Evolutionary conservation across 768 basidiomycete species (phyloP).

Genomic region (Mycena floridula): DNA sequence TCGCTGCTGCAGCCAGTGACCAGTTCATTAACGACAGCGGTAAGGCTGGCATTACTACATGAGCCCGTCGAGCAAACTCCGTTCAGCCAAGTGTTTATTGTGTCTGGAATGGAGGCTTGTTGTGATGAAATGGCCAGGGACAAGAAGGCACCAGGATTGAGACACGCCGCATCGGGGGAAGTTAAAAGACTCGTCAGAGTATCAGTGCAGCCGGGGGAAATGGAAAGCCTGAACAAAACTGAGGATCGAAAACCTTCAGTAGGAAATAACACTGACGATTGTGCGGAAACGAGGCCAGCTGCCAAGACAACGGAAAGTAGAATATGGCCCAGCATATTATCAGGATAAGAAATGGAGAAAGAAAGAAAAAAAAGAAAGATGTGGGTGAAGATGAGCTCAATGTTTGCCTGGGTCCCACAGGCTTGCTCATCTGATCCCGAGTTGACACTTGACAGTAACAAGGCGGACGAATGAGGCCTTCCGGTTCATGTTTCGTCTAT

Average conservation of each 20-base stretch:
- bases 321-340: slow-evolving; percentile 13
- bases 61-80: slow-evolving; percentile 40
- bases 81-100: slow-evolving; percentile 44
- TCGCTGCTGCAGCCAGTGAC: slow-evolving; percentile 39
- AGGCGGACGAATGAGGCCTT: too few relatives aligned
- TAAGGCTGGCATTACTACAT: slow-evolving; percentile 46
- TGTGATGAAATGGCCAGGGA: slow-evolving; percentile 20
- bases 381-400: neutral
- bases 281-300: slow-evolving; percentile 8
- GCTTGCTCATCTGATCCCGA: too few relatives aligned
- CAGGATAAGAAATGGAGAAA: neutral
- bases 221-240: slow-evolving; percentile 4
- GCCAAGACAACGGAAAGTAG: slow-evolving; percentile 6
- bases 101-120: slow-evolving; percentile 26
- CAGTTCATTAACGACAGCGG: slow-evolving; percentile 37
- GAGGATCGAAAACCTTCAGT: too few relatives aligned
- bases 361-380: slow-evolving; percentile 3
- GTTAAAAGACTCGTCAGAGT: slow-evolving; percentile 11
- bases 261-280: slow-evolving; percentile 4
- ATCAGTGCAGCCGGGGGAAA: slow-evolving; percentile 9
- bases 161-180: slow-evolving; percentile 28
- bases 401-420: neutral
- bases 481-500: too few relatives aligned
- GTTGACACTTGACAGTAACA: too few relatives aligned
- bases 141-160: slow-evolving; percentile 29